Base-by-base conservation (phyloP, 139 green algal genomes). In the Pleodorina starrii region DNA sequence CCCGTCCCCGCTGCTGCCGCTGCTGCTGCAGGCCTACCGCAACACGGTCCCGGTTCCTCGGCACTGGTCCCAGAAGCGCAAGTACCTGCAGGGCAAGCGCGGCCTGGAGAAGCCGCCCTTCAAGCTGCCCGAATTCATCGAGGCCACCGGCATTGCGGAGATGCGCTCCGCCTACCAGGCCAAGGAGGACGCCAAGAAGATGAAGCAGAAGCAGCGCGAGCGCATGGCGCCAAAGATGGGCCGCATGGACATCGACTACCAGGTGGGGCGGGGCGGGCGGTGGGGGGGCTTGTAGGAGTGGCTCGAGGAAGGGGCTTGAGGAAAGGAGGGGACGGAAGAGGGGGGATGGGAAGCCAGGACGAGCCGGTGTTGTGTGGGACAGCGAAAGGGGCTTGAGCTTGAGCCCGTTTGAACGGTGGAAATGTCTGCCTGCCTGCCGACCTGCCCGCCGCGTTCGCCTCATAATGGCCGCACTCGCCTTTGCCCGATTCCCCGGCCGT, bases 21-120 rank as follows among this genome's bases (percentile, higher is more conserved):
- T n/a, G n/a, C 42, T 19, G 43, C 60, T 4, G 9, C 97, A 88
- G 83, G 83, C 83, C 9, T 88, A 96, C 90, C 91, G 97, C 38
- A 99, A 99, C 94, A 97, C 94, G 1, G 96, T 99, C 73, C 92
- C 97, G 0, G 97, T 99, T 68, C 98, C 98, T 14, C 93, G 96
- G 19, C 98, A 99, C 90, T 99, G 98, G 98, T 97, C 92, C 36
- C 97, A 99, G 91, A 99, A 99, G 93, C 95, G 98, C 73, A 99
- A 99, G 94, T 98, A 97, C 92, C 89, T 99, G 69, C 96, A 99
- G 92, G 97, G 98, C 71, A 99, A 99, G 93, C 94, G 98, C n/a
- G 98, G 98, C 57, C 96, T 99, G 74, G 98, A 99, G 93, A 99
- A 99, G 94, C 96, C 97, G n/a, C 94, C 97, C 32, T 99, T 99